Conservation (phyloP, 2,329 filamentous ascomycete species). For the Monosporascus ibericus region DNA sequence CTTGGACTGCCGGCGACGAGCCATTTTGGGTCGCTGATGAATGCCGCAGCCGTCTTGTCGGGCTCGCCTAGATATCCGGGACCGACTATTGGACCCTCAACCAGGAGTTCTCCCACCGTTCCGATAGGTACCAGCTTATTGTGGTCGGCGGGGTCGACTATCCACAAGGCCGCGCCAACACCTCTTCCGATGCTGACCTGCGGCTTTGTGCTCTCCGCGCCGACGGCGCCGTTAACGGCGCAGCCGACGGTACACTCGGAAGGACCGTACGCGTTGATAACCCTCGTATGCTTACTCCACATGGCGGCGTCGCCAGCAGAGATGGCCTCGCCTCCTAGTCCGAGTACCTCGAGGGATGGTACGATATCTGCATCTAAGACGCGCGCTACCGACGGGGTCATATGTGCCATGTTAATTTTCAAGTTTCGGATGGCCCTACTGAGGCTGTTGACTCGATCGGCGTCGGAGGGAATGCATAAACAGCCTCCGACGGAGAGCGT, state of each 20-base stretch:
- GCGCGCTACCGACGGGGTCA: conserved; percentile 45
- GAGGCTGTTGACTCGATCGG: conserved; percentile 45
- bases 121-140: conserved; percentile 42
- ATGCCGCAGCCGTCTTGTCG: conserved; percentile 50
- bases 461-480: conserved; percentile 49
- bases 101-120: conserved; percentile 44
- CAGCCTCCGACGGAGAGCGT: conserved; percentile 44
- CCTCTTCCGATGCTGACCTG: conserved; percentile 41
- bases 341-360: conserved; percentile 39
- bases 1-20: conserved; percentile 32
- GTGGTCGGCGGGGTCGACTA: conserved; percentile 42
- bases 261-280: conserved; percentile 48
- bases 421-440: conserved; percentile 38
- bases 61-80: conserved; percentile 55
- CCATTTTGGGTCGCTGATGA: conserved; percentile 52
- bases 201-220: conserved; percentile 23
- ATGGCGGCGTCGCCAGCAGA: conserved; percentile 41
- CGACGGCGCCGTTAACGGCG: conserved; percentile 40
- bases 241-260: conserved; percentile 50
- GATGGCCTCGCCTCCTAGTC: conserved; percentile 47
- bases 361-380: conserved; percentile 41
- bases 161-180: conserved; percentile 42
- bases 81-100: conserved; percentile 56
- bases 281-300: conserved; percentile 40
- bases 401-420: conserved; percentile 42